Conservation (phyloP, 2,329 filamentous ascomycete genomes). For the Alternaria sp. region DNA sequence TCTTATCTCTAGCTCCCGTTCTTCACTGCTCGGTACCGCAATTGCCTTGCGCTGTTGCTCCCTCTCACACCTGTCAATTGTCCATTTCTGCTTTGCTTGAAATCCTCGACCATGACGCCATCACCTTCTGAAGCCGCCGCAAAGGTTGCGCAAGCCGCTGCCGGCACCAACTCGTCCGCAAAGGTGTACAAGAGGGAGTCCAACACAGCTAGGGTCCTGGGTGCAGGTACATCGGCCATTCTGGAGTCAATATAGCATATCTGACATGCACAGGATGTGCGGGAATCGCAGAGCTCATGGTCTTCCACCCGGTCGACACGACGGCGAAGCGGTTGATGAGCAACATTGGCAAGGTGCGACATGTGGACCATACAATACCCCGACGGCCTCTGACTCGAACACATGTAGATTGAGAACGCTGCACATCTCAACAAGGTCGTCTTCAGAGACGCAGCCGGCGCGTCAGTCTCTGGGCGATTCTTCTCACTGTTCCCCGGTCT, state of each 20-base stretch:
- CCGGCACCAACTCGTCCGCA: constrained; percentile 51
- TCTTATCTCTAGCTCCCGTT: constrained; percentile 14
- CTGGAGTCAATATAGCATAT: neutral
- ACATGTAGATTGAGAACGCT: constrained; percentile 59
- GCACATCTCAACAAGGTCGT: constrained; percentile 85
- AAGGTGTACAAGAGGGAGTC: constrained; percentile 83
- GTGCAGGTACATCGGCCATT: constrained; percentile 73
- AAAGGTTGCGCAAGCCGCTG: constrained; percentile 37
- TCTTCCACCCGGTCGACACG: constrained; percentile 86
- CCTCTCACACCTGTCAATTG: constrained; percentile 2
- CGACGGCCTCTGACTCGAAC: constrained; percentile 21
- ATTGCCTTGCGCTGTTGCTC: constrained; percentile 18
- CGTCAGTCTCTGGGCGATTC: constrained; percentile 77
- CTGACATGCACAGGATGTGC: constrained; percentile 71
- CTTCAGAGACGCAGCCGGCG: constrained; percentile 86
- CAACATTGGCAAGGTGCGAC: constrained; percentile 77
- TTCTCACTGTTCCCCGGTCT: constrained; percentile 95
- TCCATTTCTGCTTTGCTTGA: neutral
- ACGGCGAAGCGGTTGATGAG: constrained; percentile 99
- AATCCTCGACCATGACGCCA: constrained; percentile 32
- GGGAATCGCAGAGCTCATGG: constrained; percentile 88
- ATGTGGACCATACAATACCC: neutral
- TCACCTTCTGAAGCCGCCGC: constrained; percentile 37
- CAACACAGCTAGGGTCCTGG: constrained; percentile 82
- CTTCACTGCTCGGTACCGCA: constrained; percentile 9